Evolutionary conservation across 1,284 basidiomycete genomes (phyloP).

Genomic region (Peniophora sp.): DNA sequence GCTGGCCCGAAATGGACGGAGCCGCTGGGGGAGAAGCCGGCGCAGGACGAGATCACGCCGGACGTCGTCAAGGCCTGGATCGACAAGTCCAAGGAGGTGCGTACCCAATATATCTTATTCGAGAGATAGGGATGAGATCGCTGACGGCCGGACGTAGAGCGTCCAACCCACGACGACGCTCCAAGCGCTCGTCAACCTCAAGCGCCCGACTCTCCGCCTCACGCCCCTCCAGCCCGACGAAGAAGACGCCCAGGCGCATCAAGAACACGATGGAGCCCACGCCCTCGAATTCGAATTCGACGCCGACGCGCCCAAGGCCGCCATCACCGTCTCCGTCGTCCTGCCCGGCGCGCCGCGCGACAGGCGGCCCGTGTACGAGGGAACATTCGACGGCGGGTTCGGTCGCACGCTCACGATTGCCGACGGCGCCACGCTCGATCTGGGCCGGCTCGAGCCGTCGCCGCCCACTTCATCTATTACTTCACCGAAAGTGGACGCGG

Average conservation of each 20-base stretch:
- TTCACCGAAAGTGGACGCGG: constrained; percentile 1
- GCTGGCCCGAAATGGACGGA: constrained; percentile 37
- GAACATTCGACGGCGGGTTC: constrained; percentile 76
- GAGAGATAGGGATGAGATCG: not conserved
- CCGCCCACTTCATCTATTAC: not conserved
- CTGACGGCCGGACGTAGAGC: constrained; percentile 30
- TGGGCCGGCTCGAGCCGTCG: constrained; percentile 51
- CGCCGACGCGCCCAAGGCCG: constrained; percentile 77
- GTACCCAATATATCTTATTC: constrained; percentile 12
- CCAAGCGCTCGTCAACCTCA: constrained; percentile 87
- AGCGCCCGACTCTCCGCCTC: constrained; percentile 71
- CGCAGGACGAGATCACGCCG: constrained; percentile 60
- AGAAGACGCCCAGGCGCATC: constrained; percentile 31
- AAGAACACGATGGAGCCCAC: constrained; percentile 50
- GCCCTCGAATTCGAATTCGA: constrained; percentile 85
- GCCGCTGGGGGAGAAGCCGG: constrained; percentile 25
- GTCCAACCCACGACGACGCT: constrained; percentile 82
- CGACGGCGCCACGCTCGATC: constrained; percentile 65
- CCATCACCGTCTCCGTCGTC: constrained; percentile 66
- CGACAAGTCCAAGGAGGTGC: constrained; percentile 76
- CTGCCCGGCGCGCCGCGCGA: constrained; percentile 35
- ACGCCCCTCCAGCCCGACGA: constrained; percentile 53
- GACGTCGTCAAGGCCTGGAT: constrained; percentile 79
- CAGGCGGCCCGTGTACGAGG: constrained; percentile 60
- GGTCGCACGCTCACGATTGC: constrained; percentile 64